Evolutionary conservation across 257 asterid species (phyloP), one percentile per base, ranked within the genome.

Genomic region (Lavandula angustifolia): DNA sequence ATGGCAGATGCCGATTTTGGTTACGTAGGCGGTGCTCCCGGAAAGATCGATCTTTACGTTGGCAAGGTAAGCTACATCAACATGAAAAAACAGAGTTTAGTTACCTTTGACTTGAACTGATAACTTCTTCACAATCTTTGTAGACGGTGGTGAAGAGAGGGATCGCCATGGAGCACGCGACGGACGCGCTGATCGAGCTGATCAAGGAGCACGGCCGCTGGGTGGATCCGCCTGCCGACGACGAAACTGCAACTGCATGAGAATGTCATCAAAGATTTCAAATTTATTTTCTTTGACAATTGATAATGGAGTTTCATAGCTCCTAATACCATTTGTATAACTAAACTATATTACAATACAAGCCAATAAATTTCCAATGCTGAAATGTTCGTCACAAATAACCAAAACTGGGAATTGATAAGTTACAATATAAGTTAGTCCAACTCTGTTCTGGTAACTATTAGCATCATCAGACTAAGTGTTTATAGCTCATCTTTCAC

Each of bases 1-100:
- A 94, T 94, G 99, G 99, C 97, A 7, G 99, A 94, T 75, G 99
- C 99, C 14, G 97, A 94, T 81, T 94, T 94, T 71, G 99, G 99
- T 38, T 94, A 94, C 47, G 99, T 94, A 35, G 99, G 97, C 8
- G 99, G 99, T 60, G 94, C 98, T 35, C 99, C 99, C 46, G 99
- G 99, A 68, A 94, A 94, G 82, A 94, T 94, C 37, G 99, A 94
- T 76, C 99, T 94, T 52, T 94, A 88, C 31, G 98, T 94, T 22
- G 99, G 98, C 35, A 94, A 94, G 97, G 99, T 92, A 84, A 22
- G 22, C 8, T 41, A 14, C 14, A 34, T 60, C n/a, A 50, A 14
- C 38, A 11, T 41, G 16, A 11, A 55, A 59, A 4, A 9, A 22
- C 27, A 22, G 27, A 22, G 27, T 22, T 22, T 22, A 22, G 18